Base-by-base conservation (phyloP, 345 rosid species). In the Eucalyptus pumila region DNA sequence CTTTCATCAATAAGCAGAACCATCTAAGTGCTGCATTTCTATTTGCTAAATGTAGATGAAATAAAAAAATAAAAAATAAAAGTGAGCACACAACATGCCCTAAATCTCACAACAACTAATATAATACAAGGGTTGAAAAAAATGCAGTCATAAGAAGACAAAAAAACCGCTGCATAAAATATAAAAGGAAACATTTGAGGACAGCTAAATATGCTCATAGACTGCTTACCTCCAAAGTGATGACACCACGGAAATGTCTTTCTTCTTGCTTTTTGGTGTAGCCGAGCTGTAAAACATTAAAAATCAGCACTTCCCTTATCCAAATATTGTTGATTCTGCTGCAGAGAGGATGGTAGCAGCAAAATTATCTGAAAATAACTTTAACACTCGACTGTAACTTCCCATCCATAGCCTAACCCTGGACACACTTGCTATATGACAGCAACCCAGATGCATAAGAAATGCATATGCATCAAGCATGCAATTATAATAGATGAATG, bases 201-300 rank as follows among this genome's bases (percentile, higher is more conserved):
- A 86, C 27, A 47, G 87, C 49, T n/a, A 48, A 87, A 45, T 56
- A 69, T 76, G 47, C 85, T 76, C 85, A 76, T 11, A 76, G 85
- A 37, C 30, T 56, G 12, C 81, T 83, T 94, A 98, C 99, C 99
- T 98, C 99, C 94, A 98, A 94, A 81, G 94, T 93, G 87, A 98
- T 93, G 89, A 97, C 98, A 90, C 99, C 99, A 34, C 98, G 98
- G 88, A 98, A 98, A 89, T 95, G 96, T 88, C 95, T 94, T 90
- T 98, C 99, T 92, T 98, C 99, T 93, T 94, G 96, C 93, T 96
- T 98, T 93, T 95, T 96, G 67, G 99, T 97, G 92, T 98, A 98
- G 87, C 99, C 99, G 87, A 98, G 97, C 99, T 98, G 94, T 91
- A 91, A 42, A 67, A 58, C 89, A 87, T 67, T n/a, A 12, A n/a